A percentile compares a stretch with the other conserved stretches of the same genome.
These are phyloP conservation scores for Ceratorhiza oryzae-sativae DNA, from an alignment of 1,284 basidiomycete genomes.

Conservation along the genomic window DNA sequence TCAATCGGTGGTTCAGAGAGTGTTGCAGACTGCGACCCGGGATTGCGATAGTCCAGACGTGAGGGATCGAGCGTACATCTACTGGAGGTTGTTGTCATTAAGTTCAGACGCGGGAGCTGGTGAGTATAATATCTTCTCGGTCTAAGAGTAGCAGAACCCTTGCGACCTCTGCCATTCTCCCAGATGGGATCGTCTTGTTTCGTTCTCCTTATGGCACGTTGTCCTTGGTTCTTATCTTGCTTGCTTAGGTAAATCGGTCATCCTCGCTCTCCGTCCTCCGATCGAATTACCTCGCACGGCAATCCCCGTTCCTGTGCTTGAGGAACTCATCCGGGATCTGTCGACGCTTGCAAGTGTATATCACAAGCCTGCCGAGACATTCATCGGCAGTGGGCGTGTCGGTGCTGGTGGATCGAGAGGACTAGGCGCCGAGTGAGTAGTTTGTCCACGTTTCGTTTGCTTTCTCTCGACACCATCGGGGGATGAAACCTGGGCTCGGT, in stretches of 20 bases:
- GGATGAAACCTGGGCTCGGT: not conserved
- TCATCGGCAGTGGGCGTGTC: slow-evolving; percentile 83
- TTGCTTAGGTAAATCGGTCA: slow-evolving; percentile 67
- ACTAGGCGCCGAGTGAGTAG: slow-evolving; percentile 68
- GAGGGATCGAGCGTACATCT: slow-evolving; percentile 95
- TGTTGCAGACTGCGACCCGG: slow-evolving; percentile 93
- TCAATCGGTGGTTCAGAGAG: slow-evolving; percentile 87
- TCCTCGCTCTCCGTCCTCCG: slow-evolving; percentile 89
- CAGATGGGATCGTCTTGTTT: too few relatives aligned
- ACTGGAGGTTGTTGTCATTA: slow-evolving; percentile 80
- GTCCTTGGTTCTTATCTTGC: too few relatives aligned
- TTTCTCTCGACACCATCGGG: slow-evolving; percentile 4
- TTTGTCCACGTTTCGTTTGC: slow-evolving; percentile 26
- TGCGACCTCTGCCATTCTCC: too few relatives aligned
- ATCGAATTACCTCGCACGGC: slow-evolving; percentile 92
- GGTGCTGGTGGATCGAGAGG: slow-evolving; percentile 83
- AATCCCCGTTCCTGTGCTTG: slow-evolving; percentile 87
- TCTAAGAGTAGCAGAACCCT: too few relatives aligned
- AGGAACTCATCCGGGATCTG: slow-evolving; percentile 90
- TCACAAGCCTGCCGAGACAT: slow-evolving; percentile 93
- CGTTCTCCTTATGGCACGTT: too few relatives aligned
- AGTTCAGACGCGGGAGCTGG: slow-evolving; percentile 92
- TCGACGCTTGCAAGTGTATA: slow-evolving; percentile 91
- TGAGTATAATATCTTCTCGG: slow-evolving; percentile 51
- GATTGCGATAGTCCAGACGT: slow-evolving; percentile 97